Percentiles rank a stretch among this genome's conserved stretches.
These are phyloP conservation scores for Cyclotella atomus DNA, from an alignment of 108 stramenopile species.

Conservation along the genomic window DNA sequence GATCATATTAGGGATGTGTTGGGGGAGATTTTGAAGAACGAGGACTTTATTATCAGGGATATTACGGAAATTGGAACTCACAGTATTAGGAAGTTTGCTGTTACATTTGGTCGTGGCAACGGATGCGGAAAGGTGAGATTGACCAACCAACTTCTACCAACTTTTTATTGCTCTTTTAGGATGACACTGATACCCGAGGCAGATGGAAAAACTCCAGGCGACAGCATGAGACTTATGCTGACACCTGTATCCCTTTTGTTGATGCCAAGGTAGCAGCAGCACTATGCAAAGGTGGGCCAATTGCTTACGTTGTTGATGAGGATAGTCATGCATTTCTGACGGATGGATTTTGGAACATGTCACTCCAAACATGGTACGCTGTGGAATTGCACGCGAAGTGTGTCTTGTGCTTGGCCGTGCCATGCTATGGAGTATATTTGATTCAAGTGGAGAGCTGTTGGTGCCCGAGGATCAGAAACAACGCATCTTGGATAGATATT, in stretches of 20 bases:
- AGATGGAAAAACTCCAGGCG: slow-evolving; percentile 24
- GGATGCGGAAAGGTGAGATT: neutral
- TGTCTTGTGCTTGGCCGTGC: slow-evolving; percentile 1
- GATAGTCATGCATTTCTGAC: slow-evolving; percentile 25
- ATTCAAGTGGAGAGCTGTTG: neutral
- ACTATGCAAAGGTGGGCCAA: slow-evolving; percentile 23
- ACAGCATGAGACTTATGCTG: slow-evolving; percentile 22
- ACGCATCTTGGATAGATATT: neutral
- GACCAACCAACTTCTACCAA: neutral
- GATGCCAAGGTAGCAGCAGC: slow-evolving; percentile 32
- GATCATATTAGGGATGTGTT: neutral
- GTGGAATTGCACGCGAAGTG: neutral
- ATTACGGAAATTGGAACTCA: slow-evolving; percentile 5
- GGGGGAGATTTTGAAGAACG: neutral
- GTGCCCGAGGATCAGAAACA: neutral
- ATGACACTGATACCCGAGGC: slow-evolving; percentile 13
- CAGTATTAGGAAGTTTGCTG: slow-evolving; percentile 12
- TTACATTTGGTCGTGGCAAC: slow-evolving; percentile 1
- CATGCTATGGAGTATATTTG: slow-evolving; percentile 2
- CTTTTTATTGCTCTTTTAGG: slow-evolving; percentile 14
- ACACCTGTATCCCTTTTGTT: slow-evolving; percentile 21
- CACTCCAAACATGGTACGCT: slow-evolving; percentile 1
- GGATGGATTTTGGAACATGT: slow-evolving; percentile 23
- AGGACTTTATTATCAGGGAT: slow-evolving; percentile 2
- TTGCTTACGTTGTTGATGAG: neutral